Evolutionary conservation across 1,284 basidiomycete genomes (phyloP).

Genomic region (Malassezia obtusa): DNA sequence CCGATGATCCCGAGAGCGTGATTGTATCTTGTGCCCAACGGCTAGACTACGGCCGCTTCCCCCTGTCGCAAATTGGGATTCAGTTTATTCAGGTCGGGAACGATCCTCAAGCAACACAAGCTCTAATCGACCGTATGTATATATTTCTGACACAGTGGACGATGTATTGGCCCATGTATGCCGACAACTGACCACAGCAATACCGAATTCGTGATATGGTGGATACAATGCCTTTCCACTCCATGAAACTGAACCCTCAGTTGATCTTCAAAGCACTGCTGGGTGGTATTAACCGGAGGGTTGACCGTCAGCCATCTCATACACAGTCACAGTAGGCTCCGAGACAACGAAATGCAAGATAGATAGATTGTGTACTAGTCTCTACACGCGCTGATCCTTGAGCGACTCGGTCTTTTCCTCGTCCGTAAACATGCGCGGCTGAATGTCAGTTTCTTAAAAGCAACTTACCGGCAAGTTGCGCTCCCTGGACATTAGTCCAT

Average conservation of each 20-base stretch:
- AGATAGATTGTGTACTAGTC: background rate
- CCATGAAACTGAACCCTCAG: conserved; percentile 50
- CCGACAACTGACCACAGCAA: conserved; percentile 49
- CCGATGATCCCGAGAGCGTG: conserved; percentile 54
- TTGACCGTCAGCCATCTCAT: conserved; percentile 52
- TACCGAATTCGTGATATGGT: conserved; percentile 51
- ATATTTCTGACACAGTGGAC: conserved; percentile 50
- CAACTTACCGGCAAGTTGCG: conserved; percentile 26
- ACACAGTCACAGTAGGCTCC: no score
- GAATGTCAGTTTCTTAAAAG: background rate
- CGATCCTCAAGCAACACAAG: conserved; percentile 51
- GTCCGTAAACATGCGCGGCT: conserved; percentile 42
- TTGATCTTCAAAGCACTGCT: conserved; percentile 55
- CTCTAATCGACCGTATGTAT: conserved; percentile 50
- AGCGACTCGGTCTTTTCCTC: conserved; percentile 45
- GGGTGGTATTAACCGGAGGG: conserved; percentile 56
- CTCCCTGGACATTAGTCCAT: conserved; percentile 19
- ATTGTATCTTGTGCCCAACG: conserved; percentile 54
- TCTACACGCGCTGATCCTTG: conserved; percentile 23
- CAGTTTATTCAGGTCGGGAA: conserved; percentile 57
- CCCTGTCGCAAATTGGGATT: conserved; percentile 54
- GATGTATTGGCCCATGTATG: conserved; percentile 50
- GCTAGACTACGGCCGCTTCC: conserved; percentile 53
- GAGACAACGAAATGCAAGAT: no score
- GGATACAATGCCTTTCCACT: conserved; percentile 56